Evolutionary conservation across 257 asterid species (phyloP), one percentile per base, ranked within the genome.

Genomic region (Penstemon eatonii): DNA sequence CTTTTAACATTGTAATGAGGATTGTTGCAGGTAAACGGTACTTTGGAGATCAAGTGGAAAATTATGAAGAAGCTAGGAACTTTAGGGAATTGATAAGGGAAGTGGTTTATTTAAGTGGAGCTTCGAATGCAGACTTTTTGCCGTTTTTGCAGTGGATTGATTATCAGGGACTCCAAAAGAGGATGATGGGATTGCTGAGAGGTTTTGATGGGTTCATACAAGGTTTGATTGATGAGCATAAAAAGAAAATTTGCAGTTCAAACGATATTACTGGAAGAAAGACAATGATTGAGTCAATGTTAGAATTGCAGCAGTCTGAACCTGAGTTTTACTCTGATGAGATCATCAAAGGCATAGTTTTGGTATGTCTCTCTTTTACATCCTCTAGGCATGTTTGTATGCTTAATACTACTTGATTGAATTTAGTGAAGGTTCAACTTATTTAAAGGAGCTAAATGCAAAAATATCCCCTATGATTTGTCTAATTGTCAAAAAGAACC

Each of bases 71-170:
- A n/a, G 67, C 41, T 6, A 64, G 40, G 37, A 3, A 63, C 6
- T 68, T 69, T 3, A 61, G 43, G 0, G 56, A 55, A 4, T 39
- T 75, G 4, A 63, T 61, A 0, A 10, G 41, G 7, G 66, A 60
- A 41, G 2, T 63, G 41, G 40, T 40, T 12, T 38, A 55, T 52
- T 8, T 60, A 6, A 56, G 63, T 4, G 67, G 75, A 10, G 61
- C 71, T 1, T 60, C 70, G 10, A 68, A 67, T 75, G 51, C 71
- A 0, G 75, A 74, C 9, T 67, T 59, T 52, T 40, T 74, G 54
- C 78, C 74, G 4, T 40, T 74, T 53, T 33, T 76, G 36, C 46
- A 66, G 9, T 64, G 76, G 80, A 43, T 76, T 49, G 76, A 66
- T 52, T 56, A 45, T 38, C 15, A 44, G 3, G 71, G 75, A 4